Base-by-base conservation (phyloP, 2,329 filamentous ascomycete species). In the Alternaria tenuissima region DNA sequence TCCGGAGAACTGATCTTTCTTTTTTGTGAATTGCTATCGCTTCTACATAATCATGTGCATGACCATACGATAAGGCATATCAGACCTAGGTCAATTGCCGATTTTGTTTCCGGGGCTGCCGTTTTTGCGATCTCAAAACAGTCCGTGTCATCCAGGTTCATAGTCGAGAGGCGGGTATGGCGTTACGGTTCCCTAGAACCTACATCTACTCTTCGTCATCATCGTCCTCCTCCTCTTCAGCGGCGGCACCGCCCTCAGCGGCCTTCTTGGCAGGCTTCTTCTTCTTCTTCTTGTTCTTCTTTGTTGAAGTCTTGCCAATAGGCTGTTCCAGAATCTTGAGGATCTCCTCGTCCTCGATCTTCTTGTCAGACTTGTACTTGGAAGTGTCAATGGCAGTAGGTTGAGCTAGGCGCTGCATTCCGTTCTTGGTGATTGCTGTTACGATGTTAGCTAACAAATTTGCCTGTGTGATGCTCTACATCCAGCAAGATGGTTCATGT, bases 371-470 rank as follows among this genome's bases (percentile, higher is more conserved):
- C 87, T 97, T 91, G 85, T 90, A 88, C 84, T 94, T 93, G 77
- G 86, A 87, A 63, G 95, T 79, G 76, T 98, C 93, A 65, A 91
- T 85, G 22, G 89, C 79, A 63, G 91, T 88, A 34, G 95, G 90
- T 26, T 87, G 89, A 72, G 92, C 89, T 59, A 99, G 84, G 82
- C 92, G 92, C 76, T 91, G 93, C 74, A 99, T 85, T 69, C 95
- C 95, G 79, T 98, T 97, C 88, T 99, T 99, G 75, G 93, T 97
- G 80, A 99, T 93, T 62, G 93, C 95, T 97, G 68, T 46, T 3
- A 18, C 32, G 38, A 36, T 14, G 54, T 75, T 56, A 72, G 69
- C 49, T 39, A 53, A 22, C 7, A 44, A n/a, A 36, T 32, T 24
- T 18, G 3, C 43, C 16, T 38, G 18, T 20, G 14, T 39, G 3